A percentile compares a stretch with the other conserved stretches of the same genome.
phyloP scores from a whole-genome alignment of 805 yeast species.

The Nakazawaea molendinolei region DNA sequence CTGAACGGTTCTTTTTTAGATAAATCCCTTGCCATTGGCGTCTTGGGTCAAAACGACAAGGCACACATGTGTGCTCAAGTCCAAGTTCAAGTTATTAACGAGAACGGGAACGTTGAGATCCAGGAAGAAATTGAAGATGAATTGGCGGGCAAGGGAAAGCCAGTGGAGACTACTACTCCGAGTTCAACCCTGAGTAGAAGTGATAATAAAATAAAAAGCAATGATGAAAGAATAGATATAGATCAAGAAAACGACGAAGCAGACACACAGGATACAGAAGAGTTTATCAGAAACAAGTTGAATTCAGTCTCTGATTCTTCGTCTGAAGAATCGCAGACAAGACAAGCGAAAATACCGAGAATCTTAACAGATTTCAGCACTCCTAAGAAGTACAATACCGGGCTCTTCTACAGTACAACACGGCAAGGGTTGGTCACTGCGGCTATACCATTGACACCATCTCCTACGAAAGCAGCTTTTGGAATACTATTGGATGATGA shows the following conservation, averaged over 20 bases:
- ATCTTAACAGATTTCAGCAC: conserved; percentile 3
- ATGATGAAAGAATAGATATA: not conserved
- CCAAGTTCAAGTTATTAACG: conserved; percentile 3
- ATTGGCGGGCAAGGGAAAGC: conserved; percentile 12
- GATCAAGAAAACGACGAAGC: not conserved
- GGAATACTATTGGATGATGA: conserved; percentile 1
- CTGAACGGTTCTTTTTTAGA: conserved; percentile 8
- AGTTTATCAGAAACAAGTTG: not conserved
- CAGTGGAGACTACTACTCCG: no score
- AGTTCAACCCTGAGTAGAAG: no score
- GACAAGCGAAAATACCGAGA: conserved; percentile 2
- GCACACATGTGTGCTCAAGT: conserved; percentile 6
- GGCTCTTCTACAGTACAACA: conserved; percentile 8
- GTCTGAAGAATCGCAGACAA: not conserved
- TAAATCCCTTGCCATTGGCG: conserved; percentile 10
- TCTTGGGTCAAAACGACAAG: not conserved
- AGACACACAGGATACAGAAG: conserved; percentile 1
- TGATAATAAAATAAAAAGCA: not conserved
- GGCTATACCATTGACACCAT: conserved; percentile 8
- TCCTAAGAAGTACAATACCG: conserved; percentile 9
- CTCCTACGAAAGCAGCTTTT: conserved; percentile 11
- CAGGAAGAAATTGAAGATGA: conserved; percentile 9
- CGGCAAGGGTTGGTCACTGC: conserved; percentile 6
- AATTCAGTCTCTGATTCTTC: conserved; percentile 8
- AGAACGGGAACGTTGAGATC: conserved; percentile 1